Evolutionary conservation across 2,329 filamentous ascomycete genomes (phyloP).

Genomic region (Fusarium sp.): DNA sequence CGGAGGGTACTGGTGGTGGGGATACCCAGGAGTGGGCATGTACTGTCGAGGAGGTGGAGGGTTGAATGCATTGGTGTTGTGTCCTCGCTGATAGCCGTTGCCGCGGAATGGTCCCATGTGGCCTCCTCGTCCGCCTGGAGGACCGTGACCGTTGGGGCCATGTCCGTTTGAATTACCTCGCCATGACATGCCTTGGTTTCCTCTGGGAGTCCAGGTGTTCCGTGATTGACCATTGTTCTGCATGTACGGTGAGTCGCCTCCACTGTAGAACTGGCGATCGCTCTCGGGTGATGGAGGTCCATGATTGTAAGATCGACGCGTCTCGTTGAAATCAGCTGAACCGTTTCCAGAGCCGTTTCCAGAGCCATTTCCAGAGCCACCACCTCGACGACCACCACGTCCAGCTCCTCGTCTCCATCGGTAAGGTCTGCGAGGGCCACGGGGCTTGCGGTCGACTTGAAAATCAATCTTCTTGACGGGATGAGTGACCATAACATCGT

Average conservation of each 20-base stretch:
- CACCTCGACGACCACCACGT: constrained; percentile 40
- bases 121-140: constrained; percentile 9
- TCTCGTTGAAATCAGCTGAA: constrained; percentile 8
- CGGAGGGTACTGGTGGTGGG: constrained; percentile 20
- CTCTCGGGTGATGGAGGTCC: constrained; percentile 23
- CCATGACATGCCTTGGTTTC: constrained; percentile 26
- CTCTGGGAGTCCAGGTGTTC: constrained; percentile 18
- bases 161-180: constrained; percentile 31
- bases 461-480: constrained; percentile 78
- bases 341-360: neutral
- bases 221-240: constrained; percentile 11
- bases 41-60: constrained; percentile 19
- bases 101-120: constrained; percentile 23
- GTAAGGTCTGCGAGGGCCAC: constrained; percentile 43
- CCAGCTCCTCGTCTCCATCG: constrained; percentile 45
- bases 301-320: constrained; percentile 2
- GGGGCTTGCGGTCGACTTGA: constrained; percentile 66
- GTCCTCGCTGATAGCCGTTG: constrained; percentile 27
- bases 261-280: constrained; percentile 24
- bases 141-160: neutral
- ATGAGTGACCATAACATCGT: constrained; percentile 75
- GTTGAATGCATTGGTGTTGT: constrained; percentile 5
- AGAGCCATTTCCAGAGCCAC: constrained; percentile 2
- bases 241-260: neutral
- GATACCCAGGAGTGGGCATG: constrained; percentile 12